Percentiles rank a stretch among this genome's conserved stretches.
These are phyloP conservation scores for Cyclotella cryptica DNA, from an alignment of 108 stramenopile species.

Conservation along the genomic window DNA sequence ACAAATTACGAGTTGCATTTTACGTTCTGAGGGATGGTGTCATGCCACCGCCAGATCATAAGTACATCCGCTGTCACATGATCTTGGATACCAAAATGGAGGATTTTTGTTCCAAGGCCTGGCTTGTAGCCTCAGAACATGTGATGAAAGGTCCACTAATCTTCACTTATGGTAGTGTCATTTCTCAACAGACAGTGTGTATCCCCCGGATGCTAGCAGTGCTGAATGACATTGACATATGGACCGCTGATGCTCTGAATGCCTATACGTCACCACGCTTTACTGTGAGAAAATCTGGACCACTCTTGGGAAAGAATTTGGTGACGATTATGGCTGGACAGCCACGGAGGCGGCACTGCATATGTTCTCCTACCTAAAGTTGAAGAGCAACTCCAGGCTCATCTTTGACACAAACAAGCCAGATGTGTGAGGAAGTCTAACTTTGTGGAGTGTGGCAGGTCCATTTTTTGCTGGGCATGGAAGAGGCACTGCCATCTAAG, in stretches of 20 bases:
- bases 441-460: no score
- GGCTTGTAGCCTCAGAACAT: constrained; percentile 57
- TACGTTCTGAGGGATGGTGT: not conserved
- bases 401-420: no score
- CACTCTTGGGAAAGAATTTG: no score
- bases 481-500: no score
- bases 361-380: no score
- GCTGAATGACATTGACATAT: constrained; percentile 33
- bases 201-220: constrained; percentile 55
- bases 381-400: no score
- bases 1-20: not conserved
- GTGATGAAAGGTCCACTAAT: constrained; percentile 37
- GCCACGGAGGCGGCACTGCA: no score
- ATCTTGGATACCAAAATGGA: constrained; percentile 31
- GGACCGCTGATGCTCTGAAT: constrained; percentile 51
- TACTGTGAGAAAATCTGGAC: no score
- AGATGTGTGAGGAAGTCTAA: no score
- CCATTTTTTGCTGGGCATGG: no score
- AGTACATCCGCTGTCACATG: not conserved
- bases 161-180: constrained; percentile 40
- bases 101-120: constrained; percentile 47
- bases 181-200: constrained; percentile 50
- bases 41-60: not conserved
- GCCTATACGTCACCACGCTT: no score
- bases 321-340: no score